Base-by-base conservation (phyloP, 192 early-diverging fungal genomes). In the Coemansia sp. region DNA sequence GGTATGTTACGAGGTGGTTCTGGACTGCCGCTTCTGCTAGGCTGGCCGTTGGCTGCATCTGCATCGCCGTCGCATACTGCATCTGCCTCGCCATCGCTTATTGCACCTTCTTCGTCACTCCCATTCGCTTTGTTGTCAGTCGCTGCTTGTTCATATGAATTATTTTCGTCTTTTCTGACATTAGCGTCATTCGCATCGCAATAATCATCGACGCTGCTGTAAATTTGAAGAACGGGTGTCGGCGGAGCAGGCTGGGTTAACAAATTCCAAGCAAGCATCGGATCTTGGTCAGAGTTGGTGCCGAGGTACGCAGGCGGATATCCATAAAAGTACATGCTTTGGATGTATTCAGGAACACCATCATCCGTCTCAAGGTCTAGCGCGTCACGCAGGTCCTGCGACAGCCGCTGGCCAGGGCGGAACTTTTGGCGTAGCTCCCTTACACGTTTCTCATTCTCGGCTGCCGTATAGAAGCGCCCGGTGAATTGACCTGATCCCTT, bases 241-340 rank as follows among this genome's bases (percentile, higher is more conserved):
- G 60, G 20, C 9, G 77, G 72, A 4, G 42, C 21, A 2, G 11
- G 12, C 8, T 62, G 28, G 8, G 34, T 25, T 14, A 44, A 14
- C 2, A 19, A 19, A 14, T n/a, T n/a, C 1, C 65, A 56, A 11
- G 65, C 65, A 11, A n/a, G 25, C 59, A 80, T 34, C 8, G 77
- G 77, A 19, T 80, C 72, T 50, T 80, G 68, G 11, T 36, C 62
- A 17, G 50, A 42, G 4, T 53, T 26, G 42, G 20, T 53, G 23
- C 77, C 77, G 17, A 80, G 40, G 28, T 80, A 80, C 11, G 72
- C 77, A 0, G 77, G 72, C 55, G 77, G 77, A 36, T 80, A 80
- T 9, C 77, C 77, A 40, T 64, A 49, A 11, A 36, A 47, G 21
- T 68, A 65, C 65, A 80, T 80, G 40, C 72, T 70, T 17, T 65